Percentiles rank a stretch among this genome's conserved stretches.
Evolutionary conservation across 805 yeast genomes (phyloP).

Genomic region (Pichia insulana): DNA sequence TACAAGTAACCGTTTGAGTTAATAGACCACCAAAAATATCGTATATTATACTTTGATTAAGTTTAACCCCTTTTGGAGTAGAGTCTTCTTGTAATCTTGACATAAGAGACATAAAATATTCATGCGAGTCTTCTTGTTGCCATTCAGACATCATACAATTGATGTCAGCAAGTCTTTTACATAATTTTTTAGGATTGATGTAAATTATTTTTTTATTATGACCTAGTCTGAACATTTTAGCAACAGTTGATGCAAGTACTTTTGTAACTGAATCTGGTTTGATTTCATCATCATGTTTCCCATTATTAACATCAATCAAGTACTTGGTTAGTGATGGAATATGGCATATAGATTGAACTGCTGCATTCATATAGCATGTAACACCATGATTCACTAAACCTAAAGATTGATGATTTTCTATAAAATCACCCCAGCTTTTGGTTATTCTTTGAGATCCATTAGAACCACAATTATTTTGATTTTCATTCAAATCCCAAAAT

Average conservation of each 20-base stretch:
- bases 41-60: slow-evolving; percentile 73
- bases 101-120: slow-evolving; percentile 87
- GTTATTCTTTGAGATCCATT: slow-evolving; percentile 47
- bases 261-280: slow-evolving; percentile 53
- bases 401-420: slow-evolving; percentile 42
- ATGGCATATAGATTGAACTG: slow-evolving; percentile 84
- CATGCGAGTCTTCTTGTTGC: slow-evolving; percentile 98
- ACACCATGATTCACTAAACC: slow-evolving; percentile 90
- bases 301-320: slow-evolving; percentile 52
- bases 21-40: slow-evolving; percentile 92
- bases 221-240: slow-evolving; percentile 59
- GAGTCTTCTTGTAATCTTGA: slow-evolving; percentile 85
- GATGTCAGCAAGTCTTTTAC: slow-evolving; percentile 66
- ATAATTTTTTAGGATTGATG: slow-evolving; percentile 69
- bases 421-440: slow-evolving; percentile 63
- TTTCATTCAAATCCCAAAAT: slow-evolving; percentile 55
- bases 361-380: slow-evolving; percentile 94
- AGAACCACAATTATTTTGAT: slow-evolving; percentile 53
- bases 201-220: slow-evolving; percentile 34
- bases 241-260: slow-evolving; percentile 58
- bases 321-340: slow-evolving; percentile 88
- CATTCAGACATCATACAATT: slow-evolving; percentile 95
- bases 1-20: slow-evolving; percentile 78
- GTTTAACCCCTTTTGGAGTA: slow-evolving; percentile 81
- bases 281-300: slow-evolving; percentile 40